Evolutionary conservation across 2,329 filamentous ascomycete species (phyloP).

Genomic region (Hypomyces perniciosus): DNA sequence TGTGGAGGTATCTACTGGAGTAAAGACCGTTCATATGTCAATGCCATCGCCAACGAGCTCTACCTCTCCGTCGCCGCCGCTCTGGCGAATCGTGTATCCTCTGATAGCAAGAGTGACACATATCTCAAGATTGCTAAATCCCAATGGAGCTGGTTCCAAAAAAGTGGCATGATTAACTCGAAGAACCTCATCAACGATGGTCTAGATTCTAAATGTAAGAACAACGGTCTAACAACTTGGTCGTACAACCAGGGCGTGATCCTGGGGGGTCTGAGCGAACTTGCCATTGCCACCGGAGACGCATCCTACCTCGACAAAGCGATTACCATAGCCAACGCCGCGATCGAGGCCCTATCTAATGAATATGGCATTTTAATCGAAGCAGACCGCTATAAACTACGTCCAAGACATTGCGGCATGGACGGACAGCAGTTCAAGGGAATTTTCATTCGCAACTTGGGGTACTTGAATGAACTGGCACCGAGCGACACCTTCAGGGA

Average conservation of each 20-base stretch:
- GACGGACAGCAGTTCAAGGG: conserved; percentile 66
- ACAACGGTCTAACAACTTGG: conserved; percentile 45
- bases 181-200: conserved; percentile 50
- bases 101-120: conserved; percentile 21
- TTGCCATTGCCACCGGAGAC: conserved; percentile 40
- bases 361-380: conserved; percentile 40
- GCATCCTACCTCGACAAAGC: conserved; percentile 37
- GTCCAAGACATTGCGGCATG: conserved; percentile 32
- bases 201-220: conserved; percentile 41
- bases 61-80: conserved; percentile 48
- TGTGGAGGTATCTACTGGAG: conserved; percentile 55
- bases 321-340: conserved; percentile 45
- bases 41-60: conserved; percentile 53
- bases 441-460: conserved; percentile 60
- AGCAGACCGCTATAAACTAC: conserved; percentile 29
- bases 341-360: conserved; percentile 40
- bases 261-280: conserved; percentile 48
- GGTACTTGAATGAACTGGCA: conserved; percentile 47
- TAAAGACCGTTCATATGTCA: conserved; percentile 45
- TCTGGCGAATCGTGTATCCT: conserved; percentile 43
- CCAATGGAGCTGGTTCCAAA: conserved; percentile 49
- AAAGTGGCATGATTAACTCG: conserved; percentile 46
- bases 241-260: conserved; percentile 56
- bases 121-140: conserved; percentile 45
- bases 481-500: conserved; percentile 43